Evolutionary conservation across 163 green algal species (phyloP).

Genomic region (Scenedesmus sp.): DNA sequence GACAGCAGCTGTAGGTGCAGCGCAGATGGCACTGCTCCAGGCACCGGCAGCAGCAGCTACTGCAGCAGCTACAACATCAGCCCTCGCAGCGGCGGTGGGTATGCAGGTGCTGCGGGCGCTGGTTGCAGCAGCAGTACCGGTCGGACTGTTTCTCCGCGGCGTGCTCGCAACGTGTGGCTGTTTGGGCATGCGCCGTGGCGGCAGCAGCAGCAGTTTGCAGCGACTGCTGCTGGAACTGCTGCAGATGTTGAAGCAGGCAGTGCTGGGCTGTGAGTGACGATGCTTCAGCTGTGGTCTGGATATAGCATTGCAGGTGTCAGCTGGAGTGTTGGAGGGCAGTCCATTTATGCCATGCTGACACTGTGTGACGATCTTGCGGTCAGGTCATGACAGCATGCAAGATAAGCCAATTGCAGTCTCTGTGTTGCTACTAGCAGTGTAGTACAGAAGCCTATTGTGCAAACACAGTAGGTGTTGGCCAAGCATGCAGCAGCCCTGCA

Average conservation of each 20-base stretch:
- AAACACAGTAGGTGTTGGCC: too few species aligned
- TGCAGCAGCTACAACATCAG: slow-evolving; percentile 21
- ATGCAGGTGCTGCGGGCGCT: not conserved
- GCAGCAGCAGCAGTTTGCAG: not conserved
- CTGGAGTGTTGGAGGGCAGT: too few species aligned
- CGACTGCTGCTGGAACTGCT: not conserved
- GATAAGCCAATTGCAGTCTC: too few species aligned
- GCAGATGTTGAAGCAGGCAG: not conserved
- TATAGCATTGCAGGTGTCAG: not conserved
- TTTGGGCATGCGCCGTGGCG: not conserved
- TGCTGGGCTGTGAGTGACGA: not conserved
- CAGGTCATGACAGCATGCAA: too few species aligned
- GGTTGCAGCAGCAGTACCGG: not conserved
- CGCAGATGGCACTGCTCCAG: not conserved
- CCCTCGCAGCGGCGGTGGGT: not conserved
- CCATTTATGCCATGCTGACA: too few species aligned
- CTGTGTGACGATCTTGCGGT: too few species aligned
- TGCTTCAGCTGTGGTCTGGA: not conserved
- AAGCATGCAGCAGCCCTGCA: too few species aligned
- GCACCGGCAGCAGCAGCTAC: not conserved
- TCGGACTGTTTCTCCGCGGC: not conserved
- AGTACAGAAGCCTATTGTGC: too few species aligned
- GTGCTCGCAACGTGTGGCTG: not conserved
- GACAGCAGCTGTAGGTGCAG: not conserved
- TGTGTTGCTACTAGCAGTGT: too few species aligned